Evolutionary conservation across 1,139 yeast genomes (phyloP), one percentile per base, ranked within the genome.

Genomic region (Geotrichum phurueaensis): DNA sequence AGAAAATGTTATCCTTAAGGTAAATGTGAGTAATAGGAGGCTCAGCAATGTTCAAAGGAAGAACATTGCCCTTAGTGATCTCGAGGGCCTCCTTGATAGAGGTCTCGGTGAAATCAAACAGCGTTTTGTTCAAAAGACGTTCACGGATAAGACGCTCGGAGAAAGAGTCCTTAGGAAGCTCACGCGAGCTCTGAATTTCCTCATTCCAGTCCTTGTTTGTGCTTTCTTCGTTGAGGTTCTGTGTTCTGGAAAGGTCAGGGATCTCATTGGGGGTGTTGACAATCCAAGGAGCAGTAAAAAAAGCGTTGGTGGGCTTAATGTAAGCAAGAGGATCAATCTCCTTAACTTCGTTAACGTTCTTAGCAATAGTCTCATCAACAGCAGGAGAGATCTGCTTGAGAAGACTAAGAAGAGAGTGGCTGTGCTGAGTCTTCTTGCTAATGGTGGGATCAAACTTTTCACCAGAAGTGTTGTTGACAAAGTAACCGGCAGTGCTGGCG

Each of bases 61-160:
- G 69, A 57, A 90, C 71, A 66, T 88, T 88, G 45, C 95, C 96
- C 65, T 84, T 81, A 60, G 87, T 80, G 59, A 92, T 84, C 53
- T 85, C 81, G 65, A 87, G 78, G 5, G 97, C 97, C 54, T 96
- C 95, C 66, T 83, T 83, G 45, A 87, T 82, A 25, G 98, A 95
- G 39, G 83, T 81, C 29, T 80, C 79, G 33, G 91, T 84, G 76
- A 94, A 94, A 56, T 90, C 97, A 68, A 82, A 84, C 58, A 88
- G 79, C n/a, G 86, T 80, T 70, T 86, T 87, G 70, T 84, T 84
- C 64, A 89, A 76, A 62, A 90, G 76, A 68, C 87, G 84, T 70
- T 94, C 99, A 67, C 94, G 82, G 62, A 86, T 76, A 59, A 91
- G 79, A 64, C 94, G 82, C 65, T 88, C 92, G 62, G 83, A 83